Evolutionary conservation across 2,329 filamentous ascomycete species (phyloP).

Genomic region (Fusarium oxysporum): DNA sequence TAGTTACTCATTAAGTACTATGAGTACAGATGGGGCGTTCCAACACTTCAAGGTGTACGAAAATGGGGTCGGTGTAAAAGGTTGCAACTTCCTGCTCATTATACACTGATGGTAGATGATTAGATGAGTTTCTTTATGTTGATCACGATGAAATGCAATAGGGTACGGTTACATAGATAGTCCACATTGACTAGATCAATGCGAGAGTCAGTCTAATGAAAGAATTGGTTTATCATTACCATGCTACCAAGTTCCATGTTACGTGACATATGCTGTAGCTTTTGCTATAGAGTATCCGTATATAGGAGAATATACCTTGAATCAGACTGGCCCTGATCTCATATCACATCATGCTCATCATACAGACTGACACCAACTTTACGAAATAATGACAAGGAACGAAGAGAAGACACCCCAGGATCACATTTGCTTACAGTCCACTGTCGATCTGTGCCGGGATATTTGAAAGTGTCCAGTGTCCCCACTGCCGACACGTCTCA

Average conservation of each 20-base stretch:
- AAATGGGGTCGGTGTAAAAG: not conserved
- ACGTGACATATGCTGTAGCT: not conserved
- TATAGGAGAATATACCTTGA: constrained; percentile 5
- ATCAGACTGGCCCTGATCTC: not conserved
- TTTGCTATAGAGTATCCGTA: constrained; percentile 4
- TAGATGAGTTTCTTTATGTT: constrained; percentile 37
- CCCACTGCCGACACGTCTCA: constrained; percentile 67
- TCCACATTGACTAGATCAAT: constrained; percentile 1
- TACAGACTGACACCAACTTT: not conserved
- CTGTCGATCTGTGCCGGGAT: constrained; percentile 66
- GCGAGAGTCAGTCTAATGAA: constrained; percentile 2
- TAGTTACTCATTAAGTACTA: not conserved
- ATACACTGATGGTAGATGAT: constrained; percentile 17
- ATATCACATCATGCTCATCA: not conserved
- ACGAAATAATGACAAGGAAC: not conserved
- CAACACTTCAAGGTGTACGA: not conserved
- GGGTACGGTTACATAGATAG: constrained; percentile 15
- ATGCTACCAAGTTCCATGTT: not conserved
- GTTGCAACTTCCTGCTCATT: constrained; percentile 10
- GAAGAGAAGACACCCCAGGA: not conserved
- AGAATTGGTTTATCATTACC: not conserved
- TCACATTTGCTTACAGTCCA: constrained; percentile 54
- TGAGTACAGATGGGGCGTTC: not conserved
- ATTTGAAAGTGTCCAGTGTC: constrained; percentile 59
- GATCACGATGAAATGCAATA: constrained; percentile 23